phyloP scores from a whole-genome alignment of 2,329 filamentous ascomycete genomes.

The Endocalyx cinctus region DNA sequence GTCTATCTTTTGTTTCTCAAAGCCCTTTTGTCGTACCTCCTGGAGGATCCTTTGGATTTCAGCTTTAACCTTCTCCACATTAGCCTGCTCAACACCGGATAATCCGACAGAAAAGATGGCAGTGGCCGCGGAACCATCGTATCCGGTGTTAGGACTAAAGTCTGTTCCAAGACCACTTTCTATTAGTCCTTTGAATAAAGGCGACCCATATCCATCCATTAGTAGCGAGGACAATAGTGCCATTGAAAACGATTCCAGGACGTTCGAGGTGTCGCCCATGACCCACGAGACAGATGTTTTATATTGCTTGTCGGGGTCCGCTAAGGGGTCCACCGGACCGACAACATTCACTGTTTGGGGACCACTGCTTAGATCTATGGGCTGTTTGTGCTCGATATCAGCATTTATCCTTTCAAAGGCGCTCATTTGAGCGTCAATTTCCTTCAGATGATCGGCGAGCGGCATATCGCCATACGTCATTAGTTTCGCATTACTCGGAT shows the following conservation, averaged over 20 bases:
- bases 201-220: constrained; percentile 92
- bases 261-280: constrained; percentile 74
- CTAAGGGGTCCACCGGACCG: constrained; percentile 82
- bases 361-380: constrained; percentile 64
- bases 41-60: constrained; percentile 69
- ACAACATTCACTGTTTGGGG: constrained; percentile 66
- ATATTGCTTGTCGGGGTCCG: constrained; percentile 79
- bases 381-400: constrained; percentile 70
- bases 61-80: constrained; percentile 72
- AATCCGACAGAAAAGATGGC: constrained; percentile 88
- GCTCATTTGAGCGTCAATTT: constrained; percentile 70
- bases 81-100: constrained; percentile 78
- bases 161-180: constrained; percentile 87
- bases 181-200: constrained; percentile 82
- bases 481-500: constrained; percentile 94
- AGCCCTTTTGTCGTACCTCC: constrained; percentile 69
- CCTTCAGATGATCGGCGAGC: constrained; percentile 71
- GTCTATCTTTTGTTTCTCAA: constrained; percentile 86
- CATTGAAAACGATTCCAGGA: constrained; percentile 84
- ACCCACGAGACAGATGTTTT: constrained; percentile 96
- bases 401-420: constrained; percentile 66
- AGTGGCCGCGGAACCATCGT: constrained; percentile 70
- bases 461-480: constrained; percentile 95
- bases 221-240: constrained; percentile 77
- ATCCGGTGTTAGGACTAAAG: constrained; percentile 92